Percentiles rank a stretch among this genome's conserved stretches.
Evolutionary conservation across 345 rosid genomes (phyloP).

Genomic region (Brassica rapa): DNA sequence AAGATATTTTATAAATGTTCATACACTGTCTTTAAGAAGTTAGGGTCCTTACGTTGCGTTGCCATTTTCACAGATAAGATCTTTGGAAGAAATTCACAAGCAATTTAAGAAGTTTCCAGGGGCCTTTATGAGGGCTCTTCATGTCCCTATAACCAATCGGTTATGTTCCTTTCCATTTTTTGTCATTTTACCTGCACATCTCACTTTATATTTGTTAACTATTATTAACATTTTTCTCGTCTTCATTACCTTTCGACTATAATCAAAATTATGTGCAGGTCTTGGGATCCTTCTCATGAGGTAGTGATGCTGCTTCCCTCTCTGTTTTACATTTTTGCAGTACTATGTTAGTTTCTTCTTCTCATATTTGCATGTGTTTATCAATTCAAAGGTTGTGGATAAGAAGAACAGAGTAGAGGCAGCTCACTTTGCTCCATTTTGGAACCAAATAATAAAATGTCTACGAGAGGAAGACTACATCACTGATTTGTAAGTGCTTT

Average conservation of each 20-base stretch:
- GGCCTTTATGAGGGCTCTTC: conserved; percentile 73
- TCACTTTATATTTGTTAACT: background rate
- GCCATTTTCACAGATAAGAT: conserved; percentile 69
- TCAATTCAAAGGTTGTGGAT: conserved; percentile 55
- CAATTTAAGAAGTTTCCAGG: conserved; percentile 84
- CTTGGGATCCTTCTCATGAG: conserved; percentile 47
- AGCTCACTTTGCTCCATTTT: conserved; percentile 83
- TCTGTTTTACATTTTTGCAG: conserved; percentile 19
- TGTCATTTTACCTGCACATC: conserved; percentile 1
- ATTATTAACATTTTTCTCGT: conserved; percentile 8
- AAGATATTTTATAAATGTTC: conserved; percentile 1
- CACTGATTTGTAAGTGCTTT: conserved; percentile 66
- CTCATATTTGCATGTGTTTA: conserved; percentile 17
- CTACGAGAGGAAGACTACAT: conserved; percentile 93
- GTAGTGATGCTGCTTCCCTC: conserved; percentile 25
- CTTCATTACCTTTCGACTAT: conserved; percentile 16
- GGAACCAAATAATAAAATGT: conserved; percentile 87
- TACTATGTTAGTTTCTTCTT: background rate
- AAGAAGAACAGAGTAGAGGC: conserved; percentile 70
- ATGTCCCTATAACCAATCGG: conserved; percentile 60
- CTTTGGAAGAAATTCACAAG: conserved; percentile 80
- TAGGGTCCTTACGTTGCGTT: conserved; percentile 21
- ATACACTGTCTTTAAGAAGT: conserved; percentile 13
- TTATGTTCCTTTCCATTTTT: conserved; percentile 37
- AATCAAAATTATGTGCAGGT: conserved; percentile 55